These are phyloP conservation scores for Alternaria conjuncta DNA, from an alignment of 2,329 filamentous ascomycete genomes.

Conservation along the genomic window DNA sequence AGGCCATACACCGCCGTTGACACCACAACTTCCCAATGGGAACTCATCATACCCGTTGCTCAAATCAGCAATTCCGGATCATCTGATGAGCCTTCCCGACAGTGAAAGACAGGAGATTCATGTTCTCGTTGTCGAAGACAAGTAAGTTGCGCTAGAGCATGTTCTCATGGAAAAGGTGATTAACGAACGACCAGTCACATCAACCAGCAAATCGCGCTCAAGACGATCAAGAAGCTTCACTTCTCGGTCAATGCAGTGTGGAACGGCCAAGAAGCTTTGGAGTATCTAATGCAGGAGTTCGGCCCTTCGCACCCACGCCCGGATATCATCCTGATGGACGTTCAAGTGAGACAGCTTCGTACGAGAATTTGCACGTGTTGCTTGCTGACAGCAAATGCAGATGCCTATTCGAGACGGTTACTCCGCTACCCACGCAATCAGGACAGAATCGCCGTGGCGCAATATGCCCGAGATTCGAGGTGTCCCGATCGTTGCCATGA, in stretches of 20 bases:
- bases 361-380: neutral
- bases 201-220: slow-evolving; percentile 78
- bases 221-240: slow-evolving; percentile 75
- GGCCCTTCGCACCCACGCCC: slow-evolving; percentile 62
- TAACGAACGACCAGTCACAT: slow-evolving; percentile 52
- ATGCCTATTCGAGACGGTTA: slow-evolving; percentile 74
- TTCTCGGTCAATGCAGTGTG: slow-evolving; percentile 74
- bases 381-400: slow-evolving; percentile 7
- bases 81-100: slow-evolving; percentile 57
- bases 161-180: neutral
- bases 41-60: slow-evolving; percentile 32
- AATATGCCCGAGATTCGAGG: slow-evolving; percentile 60
- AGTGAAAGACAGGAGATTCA: slow-evolving; percentile 68
- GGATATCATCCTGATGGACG: slow-evolving; percentile 80
- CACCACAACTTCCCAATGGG: slow-evolving; percentile 35
- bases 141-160: slow-evolving; percentile 57
- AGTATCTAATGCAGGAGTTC: slow-evolving; percentile 68
- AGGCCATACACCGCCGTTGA: slow-evolving; percentile 55
- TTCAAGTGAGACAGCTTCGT: slow-evolving; percentile 65
- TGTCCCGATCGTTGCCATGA: slow-evolving; percentile 82
- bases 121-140: slow-evolving; percentile 82
- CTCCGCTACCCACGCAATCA: slow-evolving; percentile 74
- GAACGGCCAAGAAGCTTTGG: slow-evolving; percentile 80
- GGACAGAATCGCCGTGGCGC: slow-evolving; percentile 71
- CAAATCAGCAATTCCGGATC: slow-evolving; percentile 34